These are phyloP conservation scores for Cystobasidiaceae sp. DNA, from an alignment of 1,284 basidiomycete genomes.

Conservation along the genomic window DNA sequence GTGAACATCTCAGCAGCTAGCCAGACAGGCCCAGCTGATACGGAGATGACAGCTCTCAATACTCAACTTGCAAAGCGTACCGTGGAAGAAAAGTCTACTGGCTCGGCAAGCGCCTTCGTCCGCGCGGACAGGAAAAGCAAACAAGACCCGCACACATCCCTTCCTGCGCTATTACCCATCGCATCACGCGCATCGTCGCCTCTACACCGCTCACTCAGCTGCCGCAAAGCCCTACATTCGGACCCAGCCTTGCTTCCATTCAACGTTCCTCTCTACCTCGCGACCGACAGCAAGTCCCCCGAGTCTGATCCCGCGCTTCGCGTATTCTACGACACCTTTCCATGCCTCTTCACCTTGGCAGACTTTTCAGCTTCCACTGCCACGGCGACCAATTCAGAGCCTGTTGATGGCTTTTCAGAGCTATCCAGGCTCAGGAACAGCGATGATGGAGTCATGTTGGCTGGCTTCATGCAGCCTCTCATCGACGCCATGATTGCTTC, in stretches of 20 bases:
- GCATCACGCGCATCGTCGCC: slow-evolving; percentile 28
- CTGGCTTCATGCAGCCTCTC: slow-evolving; percentile 56
- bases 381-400: slow-evolving; percentile 20
- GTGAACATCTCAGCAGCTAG: not conserved
- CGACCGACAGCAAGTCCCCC: slow-evolving; percentile 56
- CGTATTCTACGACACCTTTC: slow-evolving; percentile 58
- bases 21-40: not conserved
- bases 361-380: slow-evolving; percentile 52
- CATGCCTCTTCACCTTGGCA: slow-evolving; percentile 61
- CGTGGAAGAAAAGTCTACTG: not conserved
- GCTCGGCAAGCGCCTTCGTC: too few relatives aligned
- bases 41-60: not conserved
- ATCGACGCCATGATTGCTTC: slow-evolving; percentile 65
- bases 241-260: slow-evolving; percentile 48
- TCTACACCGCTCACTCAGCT: slow-evolving; percentile 38
- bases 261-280: slow-evolving; percentile 63
- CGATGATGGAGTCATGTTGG: slow-evolving; percentile 56
- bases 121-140: not conserved
- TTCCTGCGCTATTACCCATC: slow-evolving; percentile 27
- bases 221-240: slow-evolving; percentile 37
- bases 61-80: not conserved
- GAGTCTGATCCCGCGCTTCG: slow-evolving; percentile 52
- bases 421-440: slow-evolving; percentile 53
- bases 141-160: slow-evolving; percentile 32
- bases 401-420: slow-evolving; percentile 42